Base-by-base conservation (phyloP, 352 stramenopile species). In the Phytophthora ohioensis region DNA sequence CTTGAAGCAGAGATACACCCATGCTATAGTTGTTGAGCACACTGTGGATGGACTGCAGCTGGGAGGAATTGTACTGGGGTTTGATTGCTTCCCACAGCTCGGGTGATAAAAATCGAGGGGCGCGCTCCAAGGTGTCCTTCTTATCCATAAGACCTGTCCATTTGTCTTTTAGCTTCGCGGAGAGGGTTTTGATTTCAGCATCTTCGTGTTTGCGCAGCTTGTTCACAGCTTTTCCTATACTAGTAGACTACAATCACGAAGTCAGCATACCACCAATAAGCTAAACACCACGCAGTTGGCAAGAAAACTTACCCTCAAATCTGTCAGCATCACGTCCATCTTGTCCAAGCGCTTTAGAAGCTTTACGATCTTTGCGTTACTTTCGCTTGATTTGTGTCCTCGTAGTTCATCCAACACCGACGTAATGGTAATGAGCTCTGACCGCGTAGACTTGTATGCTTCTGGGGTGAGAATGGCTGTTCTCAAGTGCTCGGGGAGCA, bases 1-100 rank as follows among this genome's bases (percentile, higher is more conserved):
- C 97, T 81, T 99, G 97, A 5, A 99, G 82, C 32, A 97, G 55
- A n/a, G 86, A 95, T 30, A 97, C 85, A 13, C 87, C 90, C 35
- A 86, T 78, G 9, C 66, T 87, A 74, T 97, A 97, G 73, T 97
- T 95, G 76, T 94, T 95, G 5, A 97, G 63, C 27, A 94, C 88
- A 45, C 80, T 95, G 67, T 95, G 87, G 45, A 97, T 91, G 10
- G 87, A 93, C 61, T 97, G 90, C 34, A 97, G 73, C 66, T 97
- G 90, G 10, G 88, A 95, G 49, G 87, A 82, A 45, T 97, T 97
- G 73, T 95, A 97, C 67, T 92, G 88, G 2, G 52, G 69, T 52
- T 85, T 90, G 30, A 97, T 85, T 4, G 87, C 82, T 13, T 88
- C 73, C 90, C 90, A 97, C 5, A 95, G 38, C 38, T 90, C 82